Evolutionary conservation across 768 basidiomycete genomes (phyloP), one percentile per base, ranked within the genome.

Genomic region (Lactarius sp.): DNA sequence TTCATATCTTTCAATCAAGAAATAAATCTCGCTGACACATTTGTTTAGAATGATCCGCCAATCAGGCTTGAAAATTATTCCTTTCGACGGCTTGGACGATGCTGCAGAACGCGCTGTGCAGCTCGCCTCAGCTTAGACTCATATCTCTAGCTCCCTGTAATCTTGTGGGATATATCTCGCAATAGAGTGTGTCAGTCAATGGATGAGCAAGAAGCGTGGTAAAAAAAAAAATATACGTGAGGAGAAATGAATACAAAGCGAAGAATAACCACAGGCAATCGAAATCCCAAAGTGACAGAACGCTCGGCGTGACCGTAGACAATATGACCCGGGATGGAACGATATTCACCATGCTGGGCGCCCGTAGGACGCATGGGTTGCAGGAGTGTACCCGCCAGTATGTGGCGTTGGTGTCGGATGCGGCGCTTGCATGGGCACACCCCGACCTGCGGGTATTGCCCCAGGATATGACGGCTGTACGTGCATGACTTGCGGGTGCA

Each of bases 81-180:
- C 97, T 41, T 95, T 91, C 74, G 96, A 98, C 69, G 85, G 87
- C 69, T 82, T 98, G 33, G 97, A 98, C 70, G 91, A 94, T 66
- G 96, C 96, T 63, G 93, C 92, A 18, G 80, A 86, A 72, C 82
- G 84, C 65, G 92, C 92, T 51, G 91, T 88, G 52, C 76, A 88
- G 74, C 74, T 92, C 53, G 87, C 88, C 59, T 73, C 72, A 62
- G 64, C 73, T 52, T 70, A 68, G 64, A 61, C 63, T 37, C 20
- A 44, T 55, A 44, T 49, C 58, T 27, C 41, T 53, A 44, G 18
- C 37, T 14, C 54, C 56, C 31, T 54, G 41, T 59, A 55, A 56
- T 57, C 31, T 39, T 36, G 16, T 42, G 57, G 59, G 41, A 49
- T 58, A 58, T 63, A 65, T 66, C 64, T 60, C 59, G 49, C 65